Evolutionary conservation across 805 yeast genomes (phyloP), one percentile per base, ranked within the genome.

Genomic region (Crinitomyces ghanaensis): DNA sequence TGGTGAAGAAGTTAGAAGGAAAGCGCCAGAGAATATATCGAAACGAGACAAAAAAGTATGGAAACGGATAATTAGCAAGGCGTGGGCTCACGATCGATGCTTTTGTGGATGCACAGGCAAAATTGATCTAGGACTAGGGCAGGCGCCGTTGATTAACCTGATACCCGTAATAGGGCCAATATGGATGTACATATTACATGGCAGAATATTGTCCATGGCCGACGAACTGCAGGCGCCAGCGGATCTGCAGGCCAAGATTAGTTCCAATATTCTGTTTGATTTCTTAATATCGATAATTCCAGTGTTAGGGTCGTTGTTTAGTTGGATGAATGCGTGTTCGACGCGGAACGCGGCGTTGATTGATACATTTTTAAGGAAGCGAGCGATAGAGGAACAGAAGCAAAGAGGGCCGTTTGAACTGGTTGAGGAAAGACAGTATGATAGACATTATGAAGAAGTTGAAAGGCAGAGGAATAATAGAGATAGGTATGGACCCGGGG

Each of bases 21-120:
- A 68, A 40, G 64, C 82, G 9, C 81, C 86, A 1, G 66, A 63
- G 2, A 66, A 66, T 14, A 66, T 74, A 14, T 60, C 74, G 2
- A 68, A 70, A 33, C 60, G 64, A 24, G 91, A 84, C 42, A 70
- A 66, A 30, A 68, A 70, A 45, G 59, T 66, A 5, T 88, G 91
- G 93, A 79, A 76, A 50, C 58, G 53, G 17, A 60, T 85, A n/a
- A 86, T 77, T 49, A 65, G 60, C 32, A 67, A 72, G 39, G 96
- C 96, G 0, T 86, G 95, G 95, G 49, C 68, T 11, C 85, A 88
- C 50, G 97, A 88, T 52, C 68, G 70, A 43, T 82, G 93, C 51
- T 70, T 83, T 47, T 63, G 80, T 53, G 94, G 94, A 0, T 76
- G 86, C 41, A 76, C 76, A 29, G 48, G 37, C 33, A n/a, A n/a